Base-by-base conservation (phyloP, 257 asterid species). In the Plantago major region DNA sequence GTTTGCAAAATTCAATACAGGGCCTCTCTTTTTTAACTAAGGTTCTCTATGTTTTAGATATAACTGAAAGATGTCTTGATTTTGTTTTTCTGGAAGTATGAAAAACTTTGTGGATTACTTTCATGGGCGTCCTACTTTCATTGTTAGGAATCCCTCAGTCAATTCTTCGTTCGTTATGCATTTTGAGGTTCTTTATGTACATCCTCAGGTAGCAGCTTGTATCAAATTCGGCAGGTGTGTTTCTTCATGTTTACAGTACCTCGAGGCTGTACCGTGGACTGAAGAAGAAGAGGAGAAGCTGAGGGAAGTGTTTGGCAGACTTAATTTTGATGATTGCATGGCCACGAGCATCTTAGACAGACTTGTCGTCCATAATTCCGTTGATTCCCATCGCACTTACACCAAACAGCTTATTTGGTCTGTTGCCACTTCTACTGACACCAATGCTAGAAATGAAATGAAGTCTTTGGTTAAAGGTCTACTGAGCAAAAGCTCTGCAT, bases 271-370 rank as follows among this genome's bases (percentile, higher is more conserved):
- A 59, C 98, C 98, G 10, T 91, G 98, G 98, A 75, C 87, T 0
- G 98, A 91, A 73, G 95, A 88, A 74, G 98, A 91, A 66, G 98
- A 91, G 80, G 96, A 84, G 72, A 91, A 86, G 81, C 80, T 91
- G 59, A 82, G 91, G 71, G 72, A 68, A 45, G 67, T 88, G 67
- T 82, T 89, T 58, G 28, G 70, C 40, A 78, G 75, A 68, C 59
- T 58, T 15, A 74, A 75, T 60, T 65, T 86, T 43, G 90, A 82
- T 8, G 83, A 79, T 63, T 73, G 70, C 40, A 68, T 66, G 63
- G 60, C 80, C 45, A 59, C 74, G 53, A 92, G 81, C 73, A 79
- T 91, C 71, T 56, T 78, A 47, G 95, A 81, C 73, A 76, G 98
- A 73, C 85, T 91, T 50, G 63, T 55, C 37, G 55, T 63, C 55